Evolutionary conservation across 345 rosid genomes (phyloP).

Genomic region (Acer saccharum): DNA sequence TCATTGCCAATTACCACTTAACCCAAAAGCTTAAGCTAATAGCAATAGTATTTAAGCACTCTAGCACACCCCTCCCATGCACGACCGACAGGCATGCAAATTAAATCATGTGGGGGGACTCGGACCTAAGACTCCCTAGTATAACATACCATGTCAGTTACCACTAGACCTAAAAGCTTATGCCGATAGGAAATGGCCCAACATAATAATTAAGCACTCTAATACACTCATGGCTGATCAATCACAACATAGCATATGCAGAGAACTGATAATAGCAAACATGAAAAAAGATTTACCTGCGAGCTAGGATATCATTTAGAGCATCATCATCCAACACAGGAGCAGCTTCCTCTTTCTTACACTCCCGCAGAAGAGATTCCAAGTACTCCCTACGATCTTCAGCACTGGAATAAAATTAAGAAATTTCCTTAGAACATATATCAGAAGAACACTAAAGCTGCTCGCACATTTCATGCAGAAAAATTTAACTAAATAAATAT

Average conservation of each 20-base stretch:
- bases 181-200: too few relatives aligned
- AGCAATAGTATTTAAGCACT: too few relatives aligned
- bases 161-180: too few relatives aligned
- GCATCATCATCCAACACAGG: conserved; percentile 90
- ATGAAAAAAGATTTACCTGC: conserved; percentile 54
- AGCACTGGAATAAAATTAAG: conserved; percentile 54
- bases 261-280: conserved; percentile 5
- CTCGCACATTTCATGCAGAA: neutral
- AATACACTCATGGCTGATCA: neutral
- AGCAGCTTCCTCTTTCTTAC: conserved; percentile 89
- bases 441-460: conserved; percentile 4
- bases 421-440: conserved; percentile 17
- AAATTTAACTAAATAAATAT: conserved; percentile 10
- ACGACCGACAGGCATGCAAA: too few relatives aligned
- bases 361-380: conserved; percentile 83
- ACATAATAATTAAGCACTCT: too few relatives aligned
- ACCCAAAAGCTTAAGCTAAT: too few relatives aligned
- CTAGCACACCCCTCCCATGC: too few relatives aligned
- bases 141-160: too few relatives aligned
- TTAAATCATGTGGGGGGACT: too few relatives aligned
- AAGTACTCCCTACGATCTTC: conserved; percentile 94
- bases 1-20: too few relatives aligned
- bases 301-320: conserved; percentile 80
- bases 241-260: neutral
- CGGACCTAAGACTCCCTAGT: too few relatives aligned